Evolutionary conservation across 2,329 filamentous ascomycete species (phyloP), one percentile per base, ranked within the genome.

Genomic region (Aspergillus cejpii): DNA sequence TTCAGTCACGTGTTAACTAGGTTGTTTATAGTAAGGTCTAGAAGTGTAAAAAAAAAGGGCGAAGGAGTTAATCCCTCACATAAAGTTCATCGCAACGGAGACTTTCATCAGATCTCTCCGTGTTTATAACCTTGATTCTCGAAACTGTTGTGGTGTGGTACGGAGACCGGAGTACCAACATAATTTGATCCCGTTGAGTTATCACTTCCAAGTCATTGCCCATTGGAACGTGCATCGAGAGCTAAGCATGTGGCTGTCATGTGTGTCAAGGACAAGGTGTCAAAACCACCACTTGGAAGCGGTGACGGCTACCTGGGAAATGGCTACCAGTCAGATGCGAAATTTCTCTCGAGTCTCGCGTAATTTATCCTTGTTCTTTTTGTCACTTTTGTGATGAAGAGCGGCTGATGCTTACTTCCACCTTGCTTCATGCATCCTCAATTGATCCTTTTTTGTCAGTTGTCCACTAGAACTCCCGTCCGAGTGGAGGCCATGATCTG

Each of bases 1-100:
- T 45, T 44, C 27, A 20, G 37, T 54, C 51, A 54, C 48, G 50
- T 54, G 52, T 44, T 10, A 17, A 34, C 17, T 34, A 34, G 31
- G 8, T 17, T 5, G 6, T 34, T 11, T 10, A 8, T 2, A 19
- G 31, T 8, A 34, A 3, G 31, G 17, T 17, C 10, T 6, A 12
- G 11, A n/a, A n/a, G n/a, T n/a, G n/a, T n/a, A n/a, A n/a, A n/a
- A n/a, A n/a, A n/a, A n/a, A n/a, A n/a, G n/a, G n/a, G n/a, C n/a
- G n/a, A n/a, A n/a, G n/a, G n/a, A n/a, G n/a, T n/a, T n/a, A n/a
- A 5, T 20, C 31, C 31, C 15, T 19, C 15, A 17, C 31, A 15
- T 10, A 34, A 11, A 34, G 23, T 4, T 38, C 11, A n/a, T 20
- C 12, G 20, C 6, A 15, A 31, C 3, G n/a, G 17, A 31, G 28